Conservation (phyloP, 2,329 filamentous ascomycete genomes). For the Colletotrichum kahawae region DNA sequence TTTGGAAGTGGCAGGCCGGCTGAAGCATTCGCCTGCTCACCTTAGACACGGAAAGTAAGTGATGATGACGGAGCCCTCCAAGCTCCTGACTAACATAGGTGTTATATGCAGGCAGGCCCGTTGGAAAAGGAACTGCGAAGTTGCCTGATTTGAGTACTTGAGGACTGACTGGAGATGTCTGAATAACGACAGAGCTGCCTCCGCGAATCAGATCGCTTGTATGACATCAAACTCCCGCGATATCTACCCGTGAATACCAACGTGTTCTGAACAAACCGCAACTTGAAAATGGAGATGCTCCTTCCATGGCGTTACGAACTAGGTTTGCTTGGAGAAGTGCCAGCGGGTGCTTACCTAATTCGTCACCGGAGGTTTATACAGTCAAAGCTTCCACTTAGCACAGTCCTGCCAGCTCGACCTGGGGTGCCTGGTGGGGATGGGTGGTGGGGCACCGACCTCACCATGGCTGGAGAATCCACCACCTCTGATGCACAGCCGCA, state of each 20-base stretch:
- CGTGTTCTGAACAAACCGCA: background rate
- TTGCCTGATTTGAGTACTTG: background rate
- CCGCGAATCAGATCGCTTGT: background rate
- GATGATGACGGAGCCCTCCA: background rate
- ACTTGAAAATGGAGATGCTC: background rate
- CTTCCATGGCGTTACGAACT: background rate
- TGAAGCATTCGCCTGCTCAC: background rate
- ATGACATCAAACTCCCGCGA: background rate
- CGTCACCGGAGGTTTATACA: background rate
- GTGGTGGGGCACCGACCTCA: constrained; percentile 21
- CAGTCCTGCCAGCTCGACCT: background rate
- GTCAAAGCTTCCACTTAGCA: background rate
- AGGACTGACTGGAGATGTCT: background rate
- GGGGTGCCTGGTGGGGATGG: constrained; percentile 11
- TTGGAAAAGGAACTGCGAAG: background rate
- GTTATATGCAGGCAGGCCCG: background rate
- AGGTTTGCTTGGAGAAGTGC: background rate
- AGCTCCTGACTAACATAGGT: background rate
- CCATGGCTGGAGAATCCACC: constrained; percentile 21
- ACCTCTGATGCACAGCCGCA: constrained; percentile 24
- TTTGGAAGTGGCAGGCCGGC: background rate
- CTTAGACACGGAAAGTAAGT: background rate
- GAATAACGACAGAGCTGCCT: background rate
- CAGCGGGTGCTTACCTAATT: constrained; percentile 3
- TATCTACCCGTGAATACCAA: background rate